phyloP scores from a whole-genome alignment of 2,329 filamentous ascomycete species.

The Parasarocladium wereldwijsianum region DNA sequence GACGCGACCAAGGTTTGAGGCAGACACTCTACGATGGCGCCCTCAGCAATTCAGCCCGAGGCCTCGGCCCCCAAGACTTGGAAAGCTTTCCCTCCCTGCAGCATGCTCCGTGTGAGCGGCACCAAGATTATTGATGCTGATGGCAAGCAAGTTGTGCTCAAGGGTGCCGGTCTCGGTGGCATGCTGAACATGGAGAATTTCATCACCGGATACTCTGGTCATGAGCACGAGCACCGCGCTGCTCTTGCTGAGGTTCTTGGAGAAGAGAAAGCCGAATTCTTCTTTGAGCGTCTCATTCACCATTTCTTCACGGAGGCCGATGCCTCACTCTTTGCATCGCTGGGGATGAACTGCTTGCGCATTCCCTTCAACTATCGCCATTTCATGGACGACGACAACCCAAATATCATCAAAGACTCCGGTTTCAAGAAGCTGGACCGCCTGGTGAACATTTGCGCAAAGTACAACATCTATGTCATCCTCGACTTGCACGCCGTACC shows the following conservation, averaged over 20 bases:
- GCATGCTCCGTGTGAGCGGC: conserved; percentile 16
- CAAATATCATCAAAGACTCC: conserved; percentile 27
- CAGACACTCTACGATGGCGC: neutral
- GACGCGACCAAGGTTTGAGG: neutral
- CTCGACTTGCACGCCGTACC: conserved; percentile 29
- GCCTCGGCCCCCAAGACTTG: neutral
- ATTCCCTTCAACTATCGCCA: conserved; percentile 47
- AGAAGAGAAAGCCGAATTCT: conserved; percentile 40
- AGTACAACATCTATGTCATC: conserved; percentile 27
- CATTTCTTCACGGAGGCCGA: conserved; percentile 46
- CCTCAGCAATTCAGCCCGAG: neutral
- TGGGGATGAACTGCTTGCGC: conserved; percentile 42
- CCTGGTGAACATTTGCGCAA: conserved; percentile 28
- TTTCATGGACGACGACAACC: conserved; percentile 37
- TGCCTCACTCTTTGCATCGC: conserved; percentile 38
- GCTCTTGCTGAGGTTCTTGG: conserved; percentile 38
- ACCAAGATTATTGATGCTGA: conserved; percentile 26
- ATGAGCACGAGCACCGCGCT: conserved; percentile 39
- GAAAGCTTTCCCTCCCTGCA: conserved; percentile 9
- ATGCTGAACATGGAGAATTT: conserved; percentile 42
- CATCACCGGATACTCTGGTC: conserved; percentile 46
- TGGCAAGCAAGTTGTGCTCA: conserved; percentile 29
- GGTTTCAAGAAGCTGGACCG: conserved; percentile 35
- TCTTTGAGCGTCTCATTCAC: conserved; percentile 41
- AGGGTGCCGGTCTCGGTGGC: conserved; percentile 16